Base-by-base conservation (phyloP, 768 basidiomycete species). In the Sporobolomyces pararoseus region DNA sequence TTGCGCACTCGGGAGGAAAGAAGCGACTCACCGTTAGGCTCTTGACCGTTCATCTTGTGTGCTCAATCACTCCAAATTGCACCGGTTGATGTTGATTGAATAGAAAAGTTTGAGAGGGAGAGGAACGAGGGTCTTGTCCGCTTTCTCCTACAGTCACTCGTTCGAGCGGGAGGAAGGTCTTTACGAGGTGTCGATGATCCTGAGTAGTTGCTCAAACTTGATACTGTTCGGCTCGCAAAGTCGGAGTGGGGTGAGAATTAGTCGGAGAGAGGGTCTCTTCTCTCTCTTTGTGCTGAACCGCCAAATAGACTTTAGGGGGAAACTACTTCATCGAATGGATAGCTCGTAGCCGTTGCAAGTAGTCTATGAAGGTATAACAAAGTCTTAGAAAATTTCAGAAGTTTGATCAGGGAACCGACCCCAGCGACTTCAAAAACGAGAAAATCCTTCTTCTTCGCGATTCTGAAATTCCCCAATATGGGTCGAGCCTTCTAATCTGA, bases 31-130 rank as follows among this genome's bases (percentile, higher is more conserved):
- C 59, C 59, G 21, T 61, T 31, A 10, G 59, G n/a, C 29, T 61
- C 59, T 47, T 32, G 27, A 34, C 59, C 59, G 32, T 61, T 61
- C 59, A 61, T 61, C 46, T 21, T 27, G n/a, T n/a, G n/a, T 25
- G 35, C 31, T 10, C 31, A 35, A 23, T 23, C 19, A 27, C n/a
- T 44, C 55, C 14, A 25, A 35, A 21, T 19, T 42, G 34, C 13
- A 27, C 55, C 19, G 35, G 37, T 12, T 17, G 35, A 16, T 3
- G 6, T 31, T 13, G 39, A 3, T 31, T 35, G 21, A 17, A 27
- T 9, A 29, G 58, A 27, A 21, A 34, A 4, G 12, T 5, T 23
- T 4, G 42, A 44, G 25, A 27, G 12, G 25, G 27, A 59, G 58
- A 31, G 39, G 25, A 13, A 31, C 12, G 10, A 21, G 7, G 7